Evolutionary conservation across 2,329 filamentous ascomycete genomes (phyloP), one percentile per base, ranked within the genome.

Genomic region (Harringtonia lauricola): DNA sequence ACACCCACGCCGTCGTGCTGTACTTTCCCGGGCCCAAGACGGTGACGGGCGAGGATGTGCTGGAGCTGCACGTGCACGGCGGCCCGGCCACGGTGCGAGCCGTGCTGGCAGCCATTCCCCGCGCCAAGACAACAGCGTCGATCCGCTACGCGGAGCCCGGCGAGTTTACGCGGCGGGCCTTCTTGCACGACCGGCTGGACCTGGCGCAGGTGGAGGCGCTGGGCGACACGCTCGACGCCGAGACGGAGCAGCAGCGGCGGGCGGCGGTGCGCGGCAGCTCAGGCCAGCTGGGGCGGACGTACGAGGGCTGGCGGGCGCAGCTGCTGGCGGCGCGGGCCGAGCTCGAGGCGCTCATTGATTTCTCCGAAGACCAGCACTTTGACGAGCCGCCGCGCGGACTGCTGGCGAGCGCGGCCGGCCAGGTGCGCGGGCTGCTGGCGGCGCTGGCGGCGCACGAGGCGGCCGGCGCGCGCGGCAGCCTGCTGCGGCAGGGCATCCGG

Each of bases 311-410:
- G 92, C 79, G 90, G 22, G 67, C 76, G 50, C 71, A 79, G 51
- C 65, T 98, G 17, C 68, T 96, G 8, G 72, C 83, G 49, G 89
- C 89, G 10, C 78, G 92, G 2, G 92, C 87, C 10, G 89, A 96
- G 64, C 72, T 98, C 33, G 92, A 98, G 63, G 92, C 92, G 0
- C 65, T 98, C 52, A 96, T 98, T 49, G 92, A 98, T 62, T 98
- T 98, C 59, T 84, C 86, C 1, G 92, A 98, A 60, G 92, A 96
- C 56, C 90, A 98, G 63, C 86, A 96, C 64, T 94, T 98, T 56
- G 89, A 96, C 53, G 88, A 95, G 61, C 82, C 86, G 3, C 84
- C 87, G 1, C 65, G 71, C 0, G 74, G 84, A 44, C 69, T 96
- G 19, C 71, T 94, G 36, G 60, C 57, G 1, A 86, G 80, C 39